A percentile compares a stretch with the other conserved stretches of the same genome.
These are phyloP conservation scores for Protomyces gravidus DNA, from an alignment of 1,139 yeast species.

Conservation along the genomic window DNA sequence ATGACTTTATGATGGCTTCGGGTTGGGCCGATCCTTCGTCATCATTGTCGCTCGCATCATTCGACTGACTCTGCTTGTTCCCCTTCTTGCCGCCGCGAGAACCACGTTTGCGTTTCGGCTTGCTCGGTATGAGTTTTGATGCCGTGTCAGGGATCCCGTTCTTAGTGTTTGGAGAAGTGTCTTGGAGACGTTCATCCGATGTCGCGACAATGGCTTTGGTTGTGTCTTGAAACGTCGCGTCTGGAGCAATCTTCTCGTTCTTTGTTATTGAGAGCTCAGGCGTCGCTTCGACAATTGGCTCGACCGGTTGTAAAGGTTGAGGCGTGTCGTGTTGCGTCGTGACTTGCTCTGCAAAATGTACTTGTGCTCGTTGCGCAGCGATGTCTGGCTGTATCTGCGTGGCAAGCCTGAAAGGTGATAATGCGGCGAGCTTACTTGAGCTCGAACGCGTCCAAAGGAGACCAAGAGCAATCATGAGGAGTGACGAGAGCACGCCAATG, in stretches of 20 bases:
- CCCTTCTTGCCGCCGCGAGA: conserved; percentile 21
- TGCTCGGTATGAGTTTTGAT: background rate
- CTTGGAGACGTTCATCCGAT: background rate
- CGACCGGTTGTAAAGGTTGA: background rate
- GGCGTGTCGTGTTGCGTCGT: background rate
- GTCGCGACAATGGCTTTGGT: background rate
- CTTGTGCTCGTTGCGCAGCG: background rate
- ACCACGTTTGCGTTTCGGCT: conserved; percentile 27
- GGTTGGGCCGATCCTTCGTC: background rate
- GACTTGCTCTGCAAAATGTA: background rate
- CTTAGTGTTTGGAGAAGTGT: background rate
- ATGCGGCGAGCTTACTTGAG: background rate
- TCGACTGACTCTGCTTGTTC: background rate
- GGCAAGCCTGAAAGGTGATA: background rate
- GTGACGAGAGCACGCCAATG: background rate
- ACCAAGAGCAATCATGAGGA: background rate
- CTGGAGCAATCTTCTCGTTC: background rate
- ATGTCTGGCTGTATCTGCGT: background rate
- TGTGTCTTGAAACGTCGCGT: too few species aligned
- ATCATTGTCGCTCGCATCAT: background rate
- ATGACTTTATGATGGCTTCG: conserved; percentile 6
- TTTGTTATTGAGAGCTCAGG: background rate
- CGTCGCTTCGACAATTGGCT: background rate
- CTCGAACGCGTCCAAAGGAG: background rate
- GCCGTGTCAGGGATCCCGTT: background rate